Evolutionary conservation across 1,284 basidiomycete species (phyloP).

Genomic region (Hemileia vastatrix): DNA sequence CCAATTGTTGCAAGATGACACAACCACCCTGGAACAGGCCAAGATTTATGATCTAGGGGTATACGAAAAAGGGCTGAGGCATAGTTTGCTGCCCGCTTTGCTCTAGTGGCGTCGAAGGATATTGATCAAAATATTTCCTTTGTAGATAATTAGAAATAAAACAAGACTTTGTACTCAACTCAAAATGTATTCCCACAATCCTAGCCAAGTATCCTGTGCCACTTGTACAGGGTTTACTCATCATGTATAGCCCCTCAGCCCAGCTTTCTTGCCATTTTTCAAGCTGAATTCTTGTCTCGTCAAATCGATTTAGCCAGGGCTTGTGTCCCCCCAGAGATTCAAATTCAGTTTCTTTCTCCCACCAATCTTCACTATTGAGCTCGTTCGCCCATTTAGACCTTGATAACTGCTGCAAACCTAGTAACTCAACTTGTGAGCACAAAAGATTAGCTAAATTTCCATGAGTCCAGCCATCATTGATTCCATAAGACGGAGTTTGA

Average conservation of each 20-base stretch:
- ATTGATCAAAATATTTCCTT: neutral
- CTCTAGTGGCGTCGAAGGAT: neutral
- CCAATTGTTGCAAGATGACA: neutral
- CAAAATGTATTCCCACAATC: neutral
- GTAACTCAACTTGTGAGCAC: neutral
- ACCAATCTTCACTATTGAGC: neutral
- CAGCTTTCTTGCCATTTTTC: neutral
- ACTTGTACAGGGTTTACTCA: neutral
- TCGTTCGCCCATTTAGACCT: neutral
- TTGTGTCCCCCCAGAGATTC: neutral
- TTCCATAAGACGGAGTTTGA: neutral
- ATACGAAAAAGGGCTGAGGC: conserved; percentile 2
- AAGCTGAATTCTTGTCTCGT: neutral
- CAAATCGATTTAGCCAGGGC: conserved; percentile 1
- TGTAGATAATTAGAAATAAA: neutral
- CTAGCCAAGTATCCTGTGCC: neutral
- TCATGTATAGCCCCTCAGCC: neutral
- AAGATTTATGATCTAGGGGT: neutral
- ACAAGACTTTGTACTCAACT: neutral
- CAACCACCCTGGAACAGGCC: neutral
- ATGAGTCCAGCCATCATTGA: too few relatives aligned
- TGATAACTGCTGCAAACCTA: neutral
- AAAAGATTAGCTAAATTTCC: neutral
- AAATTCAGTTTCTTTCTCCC: too few relatives aligned
- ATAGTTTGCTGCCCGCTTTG: conserved; percentile 1